phyloP scores from a whole-genome alignment of 2,329 filamentous ascomycete species.

The Scedosporium minutisporum region DNA sequence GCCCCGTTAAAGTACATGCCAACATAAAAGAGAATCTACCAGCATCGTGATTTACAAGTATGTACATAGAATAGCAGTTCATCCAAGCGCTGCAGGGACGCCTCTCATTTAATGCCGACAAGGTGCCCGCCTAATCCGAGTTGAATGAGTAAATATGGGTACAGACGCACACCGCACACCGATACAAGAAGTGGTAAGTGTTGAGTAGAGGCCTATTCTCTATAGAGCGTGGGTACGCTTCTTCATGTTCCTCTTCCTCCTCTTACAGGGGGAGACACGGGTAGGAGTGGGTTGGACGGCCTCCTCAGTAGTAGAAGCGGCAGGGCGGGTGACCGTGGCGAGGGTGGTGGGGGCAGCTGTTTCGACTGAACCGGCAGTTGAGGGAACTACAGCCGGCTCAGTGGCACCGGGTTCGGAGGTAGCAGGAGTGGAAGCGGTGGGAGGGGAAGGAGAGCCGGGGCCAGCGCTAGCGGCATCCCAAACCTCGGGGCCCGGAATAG shows the following conservation, averaged over 20 bases:
- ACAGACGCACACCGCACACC: too few species aligned
- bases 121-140: too few species aligned
- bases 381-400: not conserved
- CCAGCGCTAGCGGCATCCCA: constrained; percentile 13
- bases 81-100: too few species aligned
- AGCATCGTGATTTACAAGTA: too few species aligned
- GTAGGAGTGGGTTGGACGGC: not conserved
- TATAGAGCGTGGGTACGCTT: not conserved
- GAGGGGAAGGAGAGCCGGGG: constrained; percentile 6
- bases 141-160: too few species aligned
- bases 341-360: not conserved
- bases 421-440: constrained; percentile 6
- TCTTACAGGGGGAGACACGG: constrained; percentile 1
- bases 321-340: not conserved
- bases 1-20: too few species aligned
- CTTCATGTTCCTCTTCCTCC: not conserved
- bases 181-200: not conserved
- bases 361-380: not conserved
- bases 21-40: too few species aligned
- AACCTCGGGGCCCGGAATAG: constrained; percentile 24
- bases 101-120: too few species aligned
- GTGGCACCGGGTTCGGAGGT: constrained; percentile 6
- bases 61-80: too few species aligned
- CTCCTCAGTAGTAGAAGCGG: not conserved
- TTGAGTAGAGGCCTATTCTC: not conserved